These are phyloP conservation scores for Phytophthora tentaculata DNA, from an alignment of 352 stramenopile genomes.

Conservation along the genomic window DNA sequence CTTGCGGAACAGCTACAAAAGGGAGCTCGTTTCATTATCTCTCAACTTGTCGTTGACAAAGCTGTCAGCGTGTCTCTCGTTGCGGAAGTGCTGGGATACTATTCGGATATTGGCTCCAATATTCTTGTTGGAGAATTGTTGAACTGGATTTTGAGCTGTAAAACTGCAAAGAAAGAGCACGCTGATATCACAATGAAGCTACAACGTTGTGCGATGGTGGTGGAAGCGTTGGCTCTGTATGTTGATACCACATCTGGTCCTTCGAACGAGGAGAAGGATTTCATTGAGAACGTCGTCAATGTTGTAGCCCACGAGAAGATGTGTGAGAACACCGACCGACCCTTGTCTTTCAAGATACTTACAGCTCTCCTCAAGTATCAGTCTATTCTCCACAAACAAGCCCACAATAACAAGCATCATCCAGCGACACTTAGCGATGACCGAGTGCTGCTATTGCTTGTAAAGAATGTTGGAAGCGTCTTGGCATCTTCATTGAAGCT, in stretches of 20 bases:
- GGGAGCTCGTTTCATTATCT: slow-evolving; percentile 28
- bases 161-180: slow-evolving; percentile 4
- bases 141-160: slow-evolving; percentile 10
- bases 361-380: slow-evolving; percentile 64
- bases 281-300: slow-evolving; percentile 39
- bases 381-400: slow-evolving; percentile 31
- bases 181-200: slow-evolving; percentile 20
- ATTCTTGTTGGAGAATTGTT: slow-evolving; percentile 50
- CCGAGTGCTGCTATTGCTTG: slow-evolving; percentile 26
- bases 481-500: slow-evolving; percentile 58
- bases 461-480: slow-evolving; percentile 36
- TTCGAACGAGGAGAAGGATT: slow-evolving; percentile 38
- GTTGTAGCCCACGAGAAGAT: slow-evolving; percentile 28
- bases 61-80: slow-evolving; percentile 28
- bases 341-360: slow-evolving; percentile 53
- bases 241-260: slow-evolving; percentile 10
- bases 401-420: slow-evolving; percentile 16
- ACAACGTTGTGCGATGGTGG: slow-evolving; percentile 36
- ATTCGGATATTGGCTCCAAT: slow-evolving; percentile 29
- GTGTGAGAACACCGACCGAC: slow-evolving; percentile 15
- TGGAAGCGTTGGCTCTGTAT: slow-evolving; percentile 43
- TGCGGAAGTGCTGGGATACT: slow-evolving; percentile 42
- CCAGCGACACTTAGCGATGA: neutral
- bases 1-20: slow-evolving; percentile 23
- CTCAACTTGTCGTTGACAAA: slow-evolving; percentile 27